Evolutionary conservation across 2,329 filamentous ascomycete genomes (phyloP).

Genomic region (Aspergillus viridinutans): DNA sequence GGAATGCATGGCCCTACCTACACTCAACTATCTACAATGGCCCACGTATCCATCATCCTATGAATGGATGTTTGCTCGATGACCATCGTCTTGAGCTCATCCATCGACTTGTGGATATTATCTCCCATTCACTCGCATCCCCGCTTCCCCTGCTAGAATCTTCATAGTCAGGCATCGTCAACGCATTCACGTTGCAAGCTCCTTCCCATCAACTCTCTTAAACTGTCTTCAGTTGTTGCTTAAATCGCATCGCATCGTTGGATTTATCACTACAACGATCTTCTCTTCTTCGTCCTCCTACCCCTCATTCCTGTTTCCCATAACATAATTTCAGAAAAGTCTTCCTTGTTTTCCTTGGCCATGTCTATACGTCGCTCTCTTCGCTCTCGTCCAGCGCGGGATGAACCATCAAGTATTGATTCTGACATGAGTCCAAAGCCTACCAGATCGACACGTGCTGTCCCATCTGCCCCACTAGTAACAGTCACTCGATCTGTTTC

Average conservation of each 20-base stretch:
- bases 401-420: slow-evolving; percentile 25
- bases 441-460: slow-evolving; percentile 32
- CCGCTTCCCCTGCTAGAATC: slow-evolving; percentile 11
- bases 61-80: not conserved
- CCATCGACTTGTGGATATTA: slow-evolving; percentile 5
- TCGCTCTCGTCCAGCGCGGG: slow-evolving; percentile 30
- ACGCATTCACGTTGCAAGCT: not conserved
- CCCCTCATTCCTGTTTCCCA: not conserved
- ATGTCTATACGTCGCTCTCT: slow-evolving; percentile 40
- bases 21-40: slow-evolving; percentile 7
- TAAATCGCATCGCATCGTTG: not conserved
- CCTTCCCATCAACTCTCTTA: not conserved
- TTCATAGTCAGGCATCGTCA: slow-evolving; percentile 10
- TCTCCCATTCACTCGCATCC: slow-evolving; percentile 7
- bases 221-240: not conserved
- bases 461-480: slow-evolving; percentile 28
- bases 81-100: not conserved
- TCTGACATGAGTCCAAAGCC: slow-evolving; percentile 36
- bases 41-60: slow-evolving; percentile 15
- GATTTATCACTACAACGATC: not conserved
- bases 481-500: slow-evolving; percentile 36
- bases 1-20: slow-evolving; percentile 20
- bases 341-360: slow-evolving; percentile 5
- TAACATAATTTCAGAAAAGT: not conserved
- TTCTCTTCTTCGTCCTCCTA: not conserved